Base-by-base conservation (phyloP, 1,284 basidiomycete species). In the Hypsizygus ulmarius region DNA sequence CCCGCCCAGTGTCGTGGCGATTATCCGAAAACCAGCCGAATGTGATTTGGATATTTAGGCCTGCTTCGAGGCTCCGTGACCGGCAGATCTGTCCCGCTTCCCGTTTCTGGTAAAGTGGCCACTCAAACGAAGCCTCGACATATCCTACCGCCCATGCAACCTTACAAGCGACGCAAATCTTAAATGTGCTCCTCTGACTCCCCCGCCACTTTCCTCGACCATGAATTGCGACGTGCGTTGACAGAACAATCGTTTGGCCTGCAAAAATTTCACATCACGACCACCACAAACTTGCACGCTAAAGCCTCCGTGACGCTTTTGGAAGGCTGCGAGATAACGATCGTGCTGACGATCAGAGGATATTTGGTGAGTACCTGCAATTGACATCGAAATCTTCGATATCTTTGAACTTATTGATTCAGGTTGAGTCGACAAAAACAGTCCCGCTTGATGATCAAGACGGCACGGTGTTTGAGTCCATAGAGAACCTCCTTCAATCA, bases 221-320 rank as follows among this genome's bases (percentile, higher is more conserved):
- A 70, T 43, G 85, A 87, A 59, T 70, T 87, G 25, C 66, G 63
- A 16, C 67, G 69, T 34, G 75, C 79, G 18, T 71, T 87, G 39
- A 62, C 64, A 15, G 84, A 87, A 57, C 79, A 86, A 54, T 65
- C 71, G 5, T 82, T 78, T 56, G 78, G 77, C n/a, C 72, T 87
- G 48, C 58, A 66, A 30, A 64, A 65, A 48, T 84, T 73, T 54
- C 64, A 69, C 9, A 58, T 82, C 39, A 50, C 59, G 12, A 56
- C 61, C 43, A 62, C 69, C 1, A 68, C 72, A 1, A 53, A 67
- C 3, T 63, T 73, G 45, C 73, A 79, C 53, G 79, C 84, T 8
- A 66, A 64, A 11, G 82, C 82, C 7, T 64, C 63, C 18, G 71
- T 86, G 28, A 74, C 70, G 1, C 63, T 83, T 3, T 64, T 85